Evolutionary conservation across 805 yeast species (phyloP).

Genomic region (Blastobotrys attinorum): DNA sequence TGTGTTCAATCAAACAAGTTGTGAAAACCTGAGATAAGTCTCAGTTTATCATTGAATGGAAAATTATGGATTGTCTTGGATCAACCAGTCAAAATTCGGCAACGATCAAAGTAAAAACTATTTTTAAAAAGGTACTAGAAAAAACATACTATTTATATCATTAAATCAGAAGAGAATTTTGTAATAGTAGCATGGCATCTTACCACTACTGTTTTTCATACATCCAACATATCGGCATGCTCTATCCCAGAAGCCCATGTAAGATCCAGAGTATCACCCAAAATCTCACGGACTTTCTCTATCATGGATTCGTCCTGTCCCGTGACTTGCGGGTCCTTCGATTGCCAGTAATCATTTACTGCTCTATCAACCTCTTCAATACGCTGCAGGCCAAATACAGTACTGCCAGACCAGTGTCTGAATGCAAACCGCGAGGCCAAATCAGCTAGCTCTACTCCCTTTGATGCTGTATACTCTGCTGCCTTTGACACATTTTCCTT

Average conservation of each 20-base stretch:
- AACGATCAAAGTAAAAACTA: neutral
- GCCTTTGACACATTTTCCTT: conserved; percentile 38
- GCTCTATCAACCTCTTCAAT: conserved; percentile 59
- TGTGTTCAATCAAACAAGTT: too few species aligned
- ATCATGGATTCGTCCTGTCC: conserved; percentile 39
- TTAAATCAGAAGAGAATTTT: too few species aligned
- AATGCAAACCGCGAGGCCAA: conserved; percentile 73
- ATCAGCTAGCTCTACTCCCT: conserved; percentile 65
- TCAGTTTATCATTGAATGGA: too few species aligned
- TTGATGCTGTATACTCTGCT: conserved; percentile 38
- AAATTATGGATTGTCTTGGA: too few species aligned
- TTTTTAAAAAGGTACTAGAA: too few species aligned
- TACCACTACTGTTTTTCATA: too few species aligned
- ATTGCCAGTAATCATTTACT: conserved; percentile 43
- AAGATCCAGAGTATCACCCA: conserved; percentile 52
- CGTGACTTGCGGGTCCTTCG: conserved; percentile 26
- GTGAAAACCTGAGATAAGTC: too few species aligned
- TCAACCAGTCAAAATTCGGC: neutral
- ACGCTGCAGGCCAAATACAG: conserved; percentile 72
- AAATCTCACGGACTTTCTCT: conserved; percentile 34
- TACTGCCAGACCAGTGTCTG: conserved; percentile 54
- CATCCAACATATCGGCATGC: conserved; percentile 16
- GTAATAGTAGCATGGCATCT: too few species aligned
- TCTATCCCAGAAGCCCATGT: conserved; percentile 53
- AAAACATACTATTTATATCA: too few species aligned